Base-by-base conservation (phyloP, 352 stramenopile species). In the Globisporangium uncinulatum region DNA sequence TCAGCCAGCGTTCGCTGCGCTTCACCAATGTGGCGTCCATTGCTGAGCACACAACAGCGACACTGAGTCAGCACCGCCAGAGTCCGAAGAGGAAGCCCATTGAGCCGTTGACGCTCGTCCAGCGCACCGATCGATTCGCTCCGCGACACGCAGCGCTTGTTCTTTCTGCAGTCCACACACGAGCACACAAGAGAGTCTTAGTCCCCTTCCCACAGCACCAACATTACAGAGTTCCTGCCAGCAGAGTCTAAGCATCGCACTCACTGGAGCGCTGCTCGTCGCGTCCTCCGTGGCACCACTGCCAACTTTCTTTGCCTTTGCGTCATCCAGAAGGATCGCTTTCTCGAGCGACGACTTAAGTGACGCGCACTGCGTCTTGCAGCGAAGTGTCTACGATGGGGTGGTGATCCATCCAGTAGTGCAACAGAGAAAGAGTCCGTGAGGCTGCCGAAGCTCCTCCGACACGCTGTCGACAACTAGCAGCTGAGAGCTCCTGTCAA, bases 1-100 rank as follows among this genome's bases (percentile, higher is more conserved):
- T 89, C 72, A 6, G 78, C 78, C 3, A 91, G 56, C n/a, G 78
- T 91, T 19, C 78, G 76, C 39, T 91, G 78, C 0, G 78, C 79
- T 62, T 87, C 78, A 34, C 87, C 73, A 24, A 91, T 59, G 63
- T 91, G 81, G n/a, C 74, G 69, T 19, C 74, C 78, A 59, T 72
- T 89, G 56, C 80, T 90, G 34, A n/a, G 8, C 9, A 45, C 49
- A 50, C 36, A 59, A 6, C 11, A 13, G 0, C 36, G 2, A 52
- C 32, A 31, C 8, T 13, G 10, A 1, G 34, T 39, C 7, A 39
- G 34, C 34, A 39, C 34, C 34, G 5, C 34, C 34, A 39, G 34
- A 13, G 34, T 39, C 34, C 34, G 34, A 39, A 39, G 24, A 29
- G 24, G 24, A 29, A 29, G 24, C 4, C 24, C 24, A 4, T 29